phyloP scores from a whole-genome alignment of 176 grass and related monocot species.

The Elymus sibiricus region DNA sequence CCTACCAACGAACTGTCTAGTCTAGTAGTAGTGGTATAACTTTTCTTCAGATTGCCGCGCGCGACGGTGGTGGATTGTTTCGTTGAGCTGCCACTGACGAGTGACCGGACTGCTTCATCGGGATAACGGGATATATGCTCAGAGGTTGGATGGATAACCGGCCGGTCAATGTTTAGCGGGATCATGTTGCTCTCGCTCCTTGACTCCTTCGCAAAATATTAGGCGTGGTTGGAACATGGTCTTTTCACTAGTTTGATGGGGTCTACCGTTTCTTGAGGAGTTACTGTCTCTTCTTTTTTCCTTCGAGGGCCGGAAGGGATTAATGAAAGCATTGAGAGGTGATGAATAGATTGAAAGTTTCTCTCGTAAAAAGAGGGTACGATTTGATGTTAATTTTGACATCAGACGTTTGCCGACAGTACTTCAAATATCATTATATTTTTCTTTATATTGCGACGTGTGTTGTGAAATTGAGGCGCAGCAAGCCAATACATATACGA shows the following conservation, averaged over 20 bases:
- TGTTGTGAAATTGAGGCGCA: too few species aligned
- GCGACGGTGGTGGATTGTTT: neutral
- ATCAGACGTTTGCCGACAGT: too few species aligned
- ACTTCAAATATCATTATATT: too few species aligned
- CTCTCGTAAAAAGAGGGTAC: too few species aligned
- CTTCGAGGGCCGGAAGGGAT: neutral
- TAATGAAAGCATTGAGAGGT: too few species aligned
- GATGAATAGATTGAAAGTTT: too few species aligned
- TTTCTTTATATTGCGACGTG: too few species aligned
- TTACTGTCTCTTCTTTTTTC: neutral
- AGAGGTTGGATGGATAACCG: neutral
- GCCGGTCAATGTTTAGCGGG: conserved; percentile 7
- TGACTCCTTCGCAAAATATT: neutral
- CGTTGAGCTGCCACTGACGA: neutral
- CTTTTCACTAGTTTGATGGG: neutral
- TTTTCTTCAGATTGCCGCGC: neutral
- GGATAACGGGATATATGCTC: neutral
- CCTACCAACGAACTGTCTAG: neutral
- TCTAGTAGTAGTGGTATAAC: neutral
- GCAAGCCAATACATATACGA: too few species aligned
- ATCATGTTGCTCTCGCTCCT: neutral
- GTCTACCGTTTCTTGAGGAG: neutral
- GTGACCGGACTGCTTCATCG: conserved; percentile 6
- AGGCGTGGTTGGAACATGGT: neutral
- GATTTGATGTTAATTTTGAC: too few species aligned